These are phyloP conservation scores for Tetrastigma voinierianum DNA, from an alignment of 164 flowering plant species.

Conservation along the genomic window DNA sequence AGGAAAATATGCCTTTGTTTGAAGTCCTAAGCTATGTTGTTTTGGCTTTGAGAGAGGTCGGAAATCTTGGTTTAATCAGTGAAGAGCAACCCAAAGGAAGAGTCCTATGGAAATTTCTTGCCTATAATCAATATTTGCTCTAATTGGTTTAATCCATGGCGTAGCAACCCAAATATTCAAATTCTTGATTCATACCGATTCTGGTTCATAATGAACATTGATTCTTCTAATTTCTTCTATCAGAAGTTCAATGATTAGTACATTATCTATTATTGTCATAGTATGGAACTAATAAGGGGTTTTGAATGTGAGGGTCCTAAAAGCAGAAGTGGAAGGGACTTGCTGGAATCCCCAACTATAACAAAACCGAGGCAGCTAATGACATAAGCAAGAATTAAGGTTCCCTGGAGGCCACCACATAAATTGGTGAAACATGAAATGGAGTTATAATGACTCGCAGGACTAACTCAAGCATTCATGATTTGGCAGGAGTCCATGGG, in stretches of 20 bases:
- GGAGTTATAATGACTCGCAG: constrained; percentile 85
- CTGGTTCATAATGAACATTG: not conserved
- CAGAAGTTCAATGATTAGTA: not conserved
- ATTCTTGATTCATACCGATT: not conserved
- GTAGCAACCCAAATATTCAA: too few species aligned
- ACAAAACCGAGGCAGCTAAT: constrained; percentile 49
- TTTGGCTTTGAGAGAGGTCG: too few species aligned
- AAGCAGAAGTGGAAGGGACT: constrained; percentile 87
- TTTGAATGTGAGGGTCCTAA: constrained; percentile 58
- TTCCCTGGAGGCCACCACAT: constrained; percentile 76
- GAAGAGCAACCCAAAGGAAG: too few species aligned
- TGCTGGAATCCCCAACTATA: constrained; percentile 56
- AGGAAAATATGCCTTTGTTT: too few species aligned
- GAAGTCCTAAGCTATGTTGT: too few species aligned
- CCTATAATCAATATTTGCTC: too few species aligned
- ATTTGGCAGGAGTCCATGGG: too few species aligned
- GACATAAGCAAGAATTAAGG: constrained; percentile 47
- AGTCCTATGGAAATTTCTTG: too few species aligned
- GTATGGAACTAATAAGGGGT: not conserved
- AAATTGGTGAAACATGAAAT: constrained; percentile 80
- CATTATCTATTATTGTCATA: not conserved
- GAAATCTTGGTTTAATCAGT: too few species aligned
- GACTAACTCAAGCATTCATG: constrained; percentile 28
- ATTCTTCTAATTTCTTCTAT: not conserved
- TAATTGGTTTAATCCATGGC: too few species aligned